Evolutionary conservation across 352 stramenopile genomes (phyloP).

Genomic region (Globisporangium spiculum): DNA sequence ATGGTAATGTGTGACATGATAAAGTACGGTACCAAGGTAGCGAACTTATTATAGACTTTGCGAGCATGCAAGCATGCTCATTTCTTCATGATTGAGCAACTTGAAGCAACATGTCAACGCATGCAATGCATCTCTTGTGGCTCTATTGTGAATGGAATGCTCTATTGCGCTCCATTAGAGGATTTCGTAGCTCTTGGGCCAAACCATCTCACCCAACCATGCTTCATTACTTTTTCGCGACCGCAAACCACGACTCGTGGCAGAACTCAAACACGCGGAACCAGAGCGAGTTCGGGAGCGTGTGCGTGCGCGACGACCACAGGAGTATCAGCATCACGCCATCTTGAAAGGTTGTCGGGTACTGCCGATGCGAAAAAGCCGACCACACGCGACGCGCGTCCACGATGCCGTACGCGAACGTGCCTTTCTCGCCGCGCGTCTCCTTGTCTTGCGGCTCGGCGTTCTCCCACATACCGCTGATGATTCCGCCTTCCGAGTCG

Average conservation of each 20-base stretch:
- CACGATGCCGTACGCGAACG: slow-evolving; percentile 51
- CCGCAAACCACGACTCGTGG: slow-evolving; percentile 50
- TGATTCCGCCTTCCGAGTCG: slow-evolving; percentile 34
- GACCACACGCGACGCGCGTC: slow-evolving; percentile 44
- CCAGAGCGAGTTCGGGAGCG: slow-evolving; percentile 49
- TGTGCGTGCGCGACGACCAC: slow-evolving; percentile 38
- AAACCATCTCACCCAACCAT: neutral
- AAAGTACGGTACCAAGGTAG: neutral
- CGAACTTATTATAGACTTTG: neutral
- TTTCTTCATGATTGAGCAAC: neutral
- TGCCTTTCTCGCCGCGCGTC: slow-evolving; percentile 47
- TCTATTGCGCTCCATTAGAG: neutral
- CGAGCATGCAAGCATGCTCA: neutral
- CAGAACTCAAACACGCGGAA: slow-evolving; percentile 55
- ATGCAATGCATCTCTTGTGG: neutral
- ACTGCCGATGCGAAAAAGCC: slow-evolving; percentile 37
- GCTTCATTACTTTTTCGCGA: neutral
- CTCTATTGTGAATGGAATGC: neutral
- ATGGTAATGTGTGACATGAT: neutral
- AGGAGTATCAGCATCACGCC: slow-evolving; percentile 40
- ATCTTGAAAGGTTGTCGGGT: slow-evolving; percentile 38
- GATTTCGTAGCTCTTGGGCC: no score
- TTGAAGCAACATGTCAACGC: neutral
- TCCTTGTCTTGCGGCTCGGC: slow-evolving; percentile 27
- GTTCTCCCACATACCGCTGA: slow-evolving; percentile 53